Evolutionary conservation across 805 yeast genomes (phyloP).

Genomic region (Saccharomycopsis fodiens): DNA sequence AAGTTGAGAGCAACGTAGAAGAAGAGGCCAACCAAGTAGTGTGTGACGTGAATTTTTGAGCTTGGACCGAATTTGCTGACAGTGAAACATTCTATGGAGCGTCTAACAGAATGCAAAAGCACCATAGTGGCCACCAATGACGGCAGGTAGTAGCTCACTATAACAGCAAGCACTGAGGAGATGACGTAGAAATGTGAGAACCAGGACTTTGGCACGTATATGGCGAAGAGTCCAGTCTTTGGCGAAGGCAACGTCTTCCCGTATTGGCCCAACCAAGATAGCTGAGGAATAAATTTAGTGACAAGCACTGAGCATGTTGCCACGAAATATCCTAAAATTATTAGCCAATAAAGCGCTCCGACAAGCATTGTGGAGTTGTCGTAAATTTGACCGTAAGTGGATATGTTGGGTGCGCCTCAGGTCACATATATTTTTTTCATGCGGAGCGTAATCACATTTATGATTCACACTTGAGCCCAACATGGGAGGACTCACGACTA

Average conservation of each 20-base stretch:
- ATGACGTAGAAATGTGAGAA: conserved; percentile 57
- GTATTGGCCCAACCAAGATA: conserved; percentile 35
- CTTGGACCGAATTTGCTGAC: conserved; percentile 39
- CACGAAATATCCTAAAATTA: not conserved
- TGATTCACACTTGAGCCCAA: not conserved
- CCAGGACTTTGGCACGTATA: conserved; percentile 55
- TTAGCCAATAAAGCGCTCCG: not conserved
- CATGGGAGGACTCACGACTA: conserved; percentile 33
- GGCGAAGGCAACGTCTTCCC: conserved; percentile 33
- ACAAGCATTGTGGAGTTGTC: too few relatives aligned
- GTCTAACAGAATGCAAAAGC: conserved; percentile 46
- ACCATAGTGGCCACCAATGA: conserved; percentile 23
- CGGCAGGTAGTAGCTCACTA: conserved; percentile 2
- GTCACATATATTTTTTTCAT: not conserved
- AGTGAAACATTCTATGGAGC: conserved; percentile 46
- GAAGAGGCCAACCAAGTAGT: conserved; percentile 56
- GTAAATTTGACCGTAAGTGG: not conserved
- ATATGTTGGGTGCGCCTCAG: not conserved
- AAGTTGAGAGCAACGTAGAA: conserved; percentile 45
- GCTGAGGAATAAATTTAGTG: conserved; percentile 27
- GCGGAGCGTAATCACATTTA: not conserved
- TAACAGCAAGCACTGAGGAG: conserved; percentile 30
- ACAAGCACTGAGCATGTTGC: conserved; percentile 24
- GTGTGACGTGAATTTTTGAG: conserved; percentile 56
- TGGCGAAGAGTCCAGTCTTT: conserved; percentile 14